These are phyloP conservation scores for Cucurbitaria berberidis DNA, from an alignment of 2,329 filamentous ascomycete genomes.

Conservation along the genomic window DNA sequence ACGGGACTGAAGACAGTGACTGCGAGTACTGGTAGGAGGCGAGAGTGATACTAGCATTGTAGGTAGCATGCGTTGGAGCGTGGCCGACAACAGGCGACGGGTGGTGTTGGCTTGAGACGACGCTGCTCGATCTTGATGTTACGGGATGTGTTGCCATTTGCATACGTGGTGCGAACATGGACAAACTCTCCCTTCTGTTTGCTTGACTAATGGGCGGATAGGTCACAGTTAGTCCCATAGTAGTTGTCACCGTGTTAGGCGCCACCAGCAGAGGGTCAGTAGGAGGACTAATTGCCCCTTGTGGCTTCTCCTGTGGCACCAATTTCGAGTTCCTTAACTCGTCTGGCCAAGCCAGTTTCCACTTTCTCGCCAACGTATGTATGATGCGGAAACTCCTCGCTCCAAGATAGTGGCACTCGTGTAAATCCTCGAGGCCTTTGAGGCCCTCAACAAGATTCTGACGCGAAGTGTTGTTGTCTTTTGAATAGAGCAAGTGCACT, in stretches of 20 bases:
- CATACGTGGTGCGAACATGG: conserved; percentile 37
- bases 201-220: conserved; percentile 8
- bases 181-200: conserved; percentile 34
- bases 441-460: conserved; percentile 51
- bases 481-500: conserved; percentile 55
- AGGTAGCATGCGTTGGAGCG: conserved; percentile 16
- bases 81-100: conserved; percentile 21
- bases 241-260: conserved; percentile 17
- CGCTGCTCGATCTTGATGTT: conserved; percentile 18
- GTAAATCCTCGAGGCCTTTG: conserved; percentile 51
- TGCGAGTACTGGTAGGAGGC: conserved; percentile 26
- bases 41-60: conserved; percentile 15
- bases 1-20: conserved; percentile 15
- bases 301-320: conserved; percentile 23
- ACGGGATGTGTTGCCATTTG: conserved; percentile 24
- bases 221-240: not conserved
- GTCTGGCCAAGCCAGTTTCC: conserved; percentile 53
- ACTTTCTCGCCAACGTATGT: conserved; percentile 50
- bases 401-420: conserved; percentile 53
- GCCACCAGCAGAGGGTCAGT: conserved; percentile 24
- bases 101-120: conserved; percentile 21
- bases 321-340: conserved; percentile 36
- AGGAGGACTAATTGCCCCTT: conserved; percentile 26
- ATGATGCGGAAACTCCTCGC: conserved; percentile 53
- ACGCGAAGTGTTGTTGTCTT: conserved; percentile 43